phyloP scores from a whole-genome alignment of 345 rosid genomes.

The Hevea brasiliensis region DNA sequence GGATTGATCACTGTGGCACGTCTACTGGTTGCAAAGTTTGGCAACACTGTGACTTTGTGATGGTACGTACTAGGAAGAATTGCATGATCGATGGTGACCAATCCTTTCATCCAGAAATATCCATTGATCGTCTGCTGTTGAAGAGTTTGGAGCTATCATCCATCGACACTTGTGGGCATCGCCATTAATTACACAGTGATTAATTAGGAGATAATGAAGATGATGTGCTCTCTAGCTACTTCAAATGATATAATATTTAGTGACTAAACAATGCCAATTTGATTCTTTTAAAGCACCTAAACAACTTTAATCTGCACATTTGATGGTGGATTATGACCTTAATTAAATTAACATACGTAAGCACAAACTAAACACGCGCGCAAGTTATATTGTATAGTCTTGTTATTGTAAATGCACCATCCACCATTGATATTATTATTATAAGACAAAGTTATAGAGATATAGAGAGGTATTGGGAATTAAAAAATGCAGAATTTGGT shows the following conservation, averaged over 20 bases:
- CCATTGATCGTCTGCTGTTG: constrained; percentile 8
- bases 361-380: constrained; percentile 36
- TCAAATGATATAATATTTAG: background rate
- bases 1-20: constrained; percentile 37
- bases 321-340: constrained; percentile 58
- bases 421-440: constrained; percentile 28
- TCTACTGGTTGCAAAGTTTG: constrained; percentile 37
- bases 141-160: background rate
- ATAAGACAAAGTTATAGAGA: background rate
- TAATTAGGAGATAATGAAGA: too few species aligned
- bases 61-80: constrained; percentile 26
- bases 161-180: background rate
- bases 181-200: too few species aligned
- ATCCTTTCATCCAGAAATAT: constrained; percentile 15
- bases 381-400: background rate
- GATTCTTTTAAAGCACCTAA: constrained; percentile 16
- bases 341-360: constrained; percentile 16
- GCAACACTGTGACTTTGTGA: constrained; percentile 22
- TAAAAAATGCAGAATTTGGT: background rate
- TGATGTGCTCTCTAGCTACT: too few species aligned
- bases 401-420: constrained; percentile 28
- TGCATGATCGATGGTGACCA: constrained; percentile 20
- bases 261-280: background rate
- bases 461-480: too few species aligned
- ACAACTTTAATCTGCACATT: constrained; percentile 35